These are phyloP conservation scores for Astrephomene gubernaculifera DNA, from an alignment of 139 green algal species.

Conservation along the genomic window DNA sequence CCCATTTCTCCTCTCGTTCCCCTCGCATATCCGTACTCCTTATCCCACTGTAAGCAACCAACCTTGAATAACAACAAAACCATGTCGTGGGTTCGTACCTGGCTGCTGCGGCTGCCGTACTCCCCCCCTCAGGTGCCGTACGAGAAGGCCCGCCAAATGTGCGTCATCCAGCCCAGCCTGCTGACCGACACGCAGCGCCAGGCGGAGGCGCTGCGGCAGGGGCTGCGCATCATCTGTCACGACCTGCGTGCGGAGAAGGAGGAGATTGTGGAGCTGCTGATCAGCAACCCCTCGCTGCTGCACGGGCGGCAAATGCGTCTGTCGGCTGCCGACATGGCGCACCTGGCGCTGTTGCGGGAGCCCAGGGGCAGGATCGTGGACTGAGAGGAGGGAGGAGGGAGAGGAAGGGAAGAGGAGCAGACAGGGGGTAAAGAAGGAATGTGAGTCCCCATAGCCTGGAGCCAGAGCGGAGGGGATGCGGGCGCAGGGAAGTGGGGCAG, in stretches of 20 bases:
- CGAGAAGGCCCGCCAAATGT: conserved; percentile 59
- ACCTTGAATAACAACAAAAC: too few species aligned
- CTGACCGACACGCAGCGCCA: conserved; percentile 64
- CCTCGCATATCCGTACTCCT: too few species aligned
- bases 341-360: conserved; percentile 66
- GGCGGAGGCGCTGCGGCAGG: conserved; percentile 57
- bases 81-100: too few species aligned
- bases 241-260: conserved; percentile 64
- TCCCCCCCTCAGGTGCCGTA: conserved; percentile 43
- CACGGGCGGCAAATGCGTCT: conserved; percentile 66
- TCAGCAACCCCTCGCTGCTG: conserved; percentile 67
- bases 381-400: too few species aligned
- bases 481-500: too few species aligned
- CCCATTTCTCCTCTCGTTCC: too few species aligned
- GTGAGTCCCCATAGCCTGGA: too few species aligned
- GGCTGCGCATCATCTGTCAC: conserved; percentile 68
- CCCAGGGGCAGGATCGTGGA: conserved; percentile 67
- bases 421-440: too few species aligned
- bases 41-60: too few species aligned
- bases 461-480: too few species aligned
- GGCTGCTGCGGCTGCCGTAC: too few species aligned
- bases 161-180: conserved; percentile 62
- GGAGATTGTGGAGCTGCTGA: conserved; percentile 68
- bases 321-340: conserved; percentile 67
- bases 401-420: too few species aligned